Percentiles rank a stretch among this genome's conserved stretches.
Evolutionary conservation across 768 basidiomycete species (phyloP).

Genomic region (Pseudohyphozyma bogoriensis): DNA sequence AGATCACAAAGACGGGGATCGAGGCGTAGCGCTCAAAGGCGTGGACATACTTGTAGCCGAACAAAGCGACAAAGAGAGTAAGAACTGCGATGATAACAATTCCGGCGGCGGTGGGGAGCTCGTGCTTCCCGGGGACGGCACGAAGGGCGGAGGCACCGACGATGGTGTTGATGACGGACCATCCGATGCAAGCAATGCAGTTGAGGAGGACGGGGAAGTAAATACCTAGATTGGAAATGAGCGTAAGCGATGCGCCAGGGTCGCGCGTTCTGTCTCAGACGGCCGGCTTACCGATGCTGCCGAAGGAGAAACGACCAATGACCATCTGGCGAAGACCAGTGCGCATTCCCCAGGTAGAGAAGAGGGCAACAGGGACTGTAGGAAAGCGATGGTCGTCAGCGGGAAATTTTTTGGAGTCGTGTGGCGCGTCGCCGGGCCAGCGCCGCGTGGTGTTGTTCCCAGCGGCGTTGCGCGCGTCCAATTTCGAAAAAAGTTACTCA

Average conservation of each 20-base stretch:
- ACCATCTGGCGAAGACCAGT: constrained; percentile 45
- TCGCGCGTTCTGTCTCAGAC: no score
- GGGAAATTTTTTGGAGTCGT: no score
- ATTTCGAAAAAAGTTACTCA: no score
- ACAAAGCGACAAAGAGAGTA: constrained; percentile 41
- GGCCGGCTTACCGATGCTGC: constrained; percentile 29
- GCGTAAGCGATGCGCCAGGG: no score
- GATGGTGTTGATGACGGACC: constrained; percentile 37
- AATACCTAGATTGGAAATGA: no score
- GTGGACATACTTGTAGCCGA: constrained; percentile 41
- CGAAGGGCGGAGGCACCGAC: constrained; percentile 33
- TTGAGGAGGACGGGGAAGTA: constrained; percentile 41
- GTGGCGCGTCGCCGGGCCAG: no score
- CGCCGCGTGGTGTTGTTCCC: no score
- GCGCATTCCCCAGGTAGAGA: constrained; percentile 41
- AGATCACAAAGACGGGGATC: constrained; percentile 42
- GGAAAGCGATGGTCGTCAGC: no score
- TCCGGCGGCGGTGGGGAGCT: constrained; percentile 41
- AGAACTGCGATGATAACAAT: constrained; percentile 44
- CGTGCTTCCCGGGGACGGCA: constrained; percentile 30
- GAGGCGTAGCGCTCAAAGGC: constrained; percentile 42
- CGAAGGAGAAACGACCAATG: constrained; percentile 42
- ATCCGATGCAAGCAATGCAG: constrained; percentile 36
- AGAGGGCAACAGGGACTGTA: constrained; percentile 39
- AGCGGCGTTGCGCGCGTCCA: no score